These are phyloP conservation scores for Polyporus tsugae DNA, from an alignment of 1,284 basidiomycete genomes.

Conservation along the genomic window DNA sequence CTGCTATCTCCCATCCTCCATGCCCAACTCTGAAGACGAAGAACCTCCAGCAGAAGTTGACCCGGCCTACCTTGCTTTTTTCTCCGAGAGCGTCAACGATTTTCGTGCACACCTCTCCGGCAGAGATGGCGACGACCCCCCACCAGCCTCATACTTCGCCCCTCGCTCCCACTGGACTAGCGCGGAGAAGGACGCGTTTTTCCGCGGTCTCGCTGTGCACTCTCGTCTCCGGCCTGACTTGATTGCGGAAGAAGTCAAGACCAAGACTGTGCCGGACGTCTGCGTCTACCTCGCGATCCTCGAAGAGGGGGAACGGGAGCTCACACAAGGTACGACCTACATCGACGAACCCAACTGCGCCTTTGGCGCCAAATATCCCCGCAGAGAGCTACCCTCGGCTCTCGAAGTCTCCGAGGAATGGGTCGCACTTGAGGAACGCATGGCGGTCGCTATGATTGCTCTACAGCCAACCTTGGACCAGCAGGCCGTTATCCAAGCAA, in stretches of 20 bases:
- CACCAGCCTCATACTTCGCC: conserved; percentile 50
- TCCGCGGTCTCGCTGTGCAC: conserved; percentile 66
- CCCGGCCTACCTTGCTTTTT: conserved; percentile 31
- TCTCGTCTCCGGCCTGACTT: conserved; percentile 79
- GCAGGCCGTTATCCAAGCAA: conserved; percentile 30
- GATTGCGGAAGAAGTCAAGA: conserved; percentile 66
- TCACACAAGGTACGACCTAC: background rate
- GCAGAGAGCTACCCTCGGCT: conserved; percentile 46
- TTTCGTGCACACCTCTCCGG: conserved; percentile 37
- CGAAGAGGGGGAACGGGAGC: conserved; percentile 43
- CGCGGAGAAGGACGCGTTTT: conserved; percentile 74
- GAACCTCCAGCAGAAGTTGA: conserved; percentile 24
- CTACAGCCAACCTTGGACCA: conserved; percentile 45
- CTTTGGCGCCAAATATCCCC: conserved; percentile 12
- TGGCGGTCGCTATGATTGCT: conserved; percentile 50
- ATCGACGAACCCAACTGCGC: conserved; percentile 2
- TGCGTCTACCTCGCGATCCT: conserved; percentile 65
- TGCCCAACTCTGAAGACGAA: conserved; percentile 30
- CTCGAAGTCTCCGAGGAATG: conserved; percentile 69
- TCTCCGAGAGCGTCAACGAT: conserved; percentile 33
- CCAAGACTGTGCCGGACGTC: conserved; percentile 71
- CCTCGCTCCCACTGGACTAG: conserved; percentile 68
- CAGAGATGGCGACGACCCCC: conserved; percentile 22
- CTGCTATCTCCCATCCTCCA: conserved; percentile 11
- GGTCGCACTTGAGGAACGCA: conserved; percentile 66